These are phyloP conservation scores for Lizanozyma gosingica DNA, from an alignment of 1,139 yeast species.

Conservation along the genomic window DNA sequence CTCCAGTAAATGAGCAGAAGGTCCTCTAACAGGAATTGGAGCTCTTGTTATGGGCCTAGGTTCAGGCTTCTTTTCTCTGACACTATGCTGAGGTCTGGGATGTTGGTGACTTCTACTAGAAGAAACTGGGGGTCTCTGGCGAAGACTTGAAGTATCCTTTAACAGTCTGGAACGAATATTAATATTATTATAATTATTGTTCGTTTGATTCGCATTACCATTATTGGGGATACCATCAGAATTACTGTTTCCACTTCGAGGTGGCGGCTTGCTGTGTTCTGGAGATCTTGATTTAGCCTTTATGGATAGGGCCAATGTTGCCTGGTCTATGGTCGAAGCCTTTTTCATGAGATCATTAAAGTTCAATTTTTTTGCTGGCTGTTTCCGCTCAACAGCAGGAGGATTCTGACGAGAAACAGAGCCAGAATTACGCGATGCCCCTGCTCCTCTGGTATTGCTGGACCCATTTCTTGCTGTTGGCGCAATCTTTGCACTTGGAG, in stretches of 20 bases:
- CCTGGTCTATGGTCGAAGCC: conserved; percentile 48
- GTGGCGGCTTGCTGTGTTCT: conserved; percentile 15
- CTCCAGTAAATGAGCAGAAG: conserved; percentile 18
- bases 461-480: conserved; percentile 4
- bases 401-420: not conserved
- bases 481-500: conserved; percentile 3
- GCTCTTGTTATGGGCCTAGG: conserved; percentile 6
- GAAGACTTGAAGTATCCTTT: not conserved
- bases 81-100: conserved; percentile 10
- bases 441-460: not conserved
- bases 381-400: conserved; percentile 1
- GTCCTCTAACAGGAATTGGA: conserved; percentile 20
- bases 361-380: conserved; percentile 39
- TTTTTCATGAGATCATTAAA: conserved; percentile 64
- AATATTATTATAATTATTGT: conserved; percentile 11
- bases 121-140: not conserved
- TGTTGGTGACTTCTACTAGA: conserved; percentile 10
- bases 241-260: too few relatives aligned
- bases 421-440: not conserved
- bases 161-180: conserved; percentile 8
- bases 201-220: conserved; percentile 4
- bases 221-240: too few relatives aligned
- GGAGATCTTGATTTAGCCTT: conserved; percentile 26
- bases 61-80: conserved; percentile 2
- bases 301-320: conserved; percentile 29